Base-by-base conservation (phyloP, 495 filamentous ascomycete genomes). In the Penicillium lividum region DNA sequence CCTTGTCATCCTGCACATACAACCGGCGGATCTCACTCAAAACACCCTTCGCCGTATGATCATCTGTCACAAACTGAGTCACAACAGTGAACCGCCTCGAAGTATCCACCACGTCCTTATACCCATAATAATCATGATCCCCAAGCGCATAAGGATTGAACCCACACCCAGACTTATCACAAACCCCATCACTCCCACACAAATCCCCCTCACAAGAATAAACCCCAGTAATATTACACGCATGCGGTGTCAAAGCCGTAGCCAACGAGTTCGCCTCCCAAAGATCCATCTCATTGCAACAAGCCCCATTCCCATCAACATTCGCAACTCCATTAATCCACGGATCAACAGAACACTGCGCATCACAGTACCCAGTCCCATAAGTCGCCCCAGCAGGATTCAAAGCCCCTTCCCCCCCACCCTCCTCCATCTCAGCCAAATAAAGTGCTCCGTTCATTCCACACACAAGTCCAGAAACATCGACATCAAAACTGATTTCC, bases 291-390 rank as follows among this genome's bases (percentile, higher is more conserved):
- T 85, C 82, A 54, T 81, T 83, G 68, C 84, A 85, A 74, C 83
- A 86, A 7, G 74, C 69, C 13, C 82, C 80, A 22, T 68, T 59
- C 16, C 59, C 65, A 34, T 79, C 72, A 53, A 80, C 68, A 67
- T 86, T 86, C 30, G 73, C 78, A 15, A 79, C 67, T 29, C 85
- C 85, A 61, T 86, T 84, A 54, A 86, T 79, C 65, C 82, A 88
- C 11, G 81, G 71, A 18, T 68, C 67, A 16, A 74, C 70, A 40
- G 74, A 79, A 69, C 87, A 89, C 62, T 89, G 86, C 7, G 84
- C 80, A 64, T 89, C 86, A 65, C 87, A 90, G 74, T 90, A 89
- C 0, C 86, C 86, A 30, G 85, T 85, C 13, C 86, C 86, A 69
- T 87, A 89, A 13, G 75, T 67, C 11, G 86, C 84, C 30, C 86